These are phyloP conservation scores for Syncephalis fuscata DNA, from an alignment of 371 early-diverging fungal genomes.

Conservation along the genomic window DNA sequence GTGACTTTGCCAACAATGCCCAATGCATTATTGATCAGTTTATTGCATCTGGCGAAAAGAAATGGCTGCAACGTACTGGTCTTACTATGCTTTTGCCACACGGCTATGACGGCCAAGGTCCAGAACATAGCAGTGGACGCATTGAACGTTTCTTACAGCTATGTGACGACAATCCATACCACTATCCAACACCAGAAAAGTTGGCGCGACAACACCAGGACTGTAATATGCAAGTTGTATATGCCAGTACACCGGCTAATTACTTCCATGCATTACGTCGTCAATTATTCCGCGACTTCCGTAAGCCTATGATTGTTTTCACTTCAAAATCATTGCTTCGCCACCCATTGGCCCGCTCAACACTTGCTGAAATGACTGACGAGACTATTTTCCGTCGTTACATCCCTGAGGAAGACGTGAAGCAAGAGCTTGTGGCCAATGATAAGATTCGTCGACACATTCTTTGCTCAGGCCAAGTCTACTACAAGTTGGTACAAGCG, in stretches of 20 bases:
- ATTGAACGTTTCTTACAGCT: conserved; percentile 90
- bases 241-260: conserved; percentile 88
- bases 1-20: conserved; percentile 93
- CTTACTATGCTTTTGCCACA: conserved; percentile 86
- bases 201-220: conserved; percentile 85
- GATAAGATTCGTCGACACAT: conserved; percentile 74
- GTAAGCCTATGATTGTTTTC: conserved; percentile 86
- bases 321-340: conserved; percentile 88
- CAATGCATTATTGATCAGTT: conserved; percentile 96
- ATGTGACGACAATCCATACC: conserved; percentile 84
- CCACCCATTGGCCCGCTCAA: conserved; percentile 79
- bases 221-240: conserved; percentile 94
- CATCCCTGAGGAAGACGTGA: conserved; percentile 73
- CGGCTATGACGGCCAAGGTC: conserved; percentile 96
- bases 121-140: conserved; percentile 90
- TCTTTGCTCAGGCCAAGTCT: conserved; percentile 91
- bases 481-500: conserved; percentile 77
- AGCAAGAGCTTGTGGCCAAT: conserved; percentile 49
- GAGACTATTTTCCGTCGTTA: conserved; percentile 74
- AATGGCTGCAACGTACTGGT: conserved; percentile 93
- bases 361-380: conserved; percentile 62
- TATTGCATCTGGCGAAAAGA: conserved; percentile 88
- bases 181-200: conserved; percentile 63
- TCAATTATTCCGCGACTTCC: conserved; percentile 91
- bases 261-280: conserved; percentile 93